Evolutionary conservation across 2,329 filamentous ascomycete species (phyloP).

Genomic region (Penicillium sp.): DNA sequence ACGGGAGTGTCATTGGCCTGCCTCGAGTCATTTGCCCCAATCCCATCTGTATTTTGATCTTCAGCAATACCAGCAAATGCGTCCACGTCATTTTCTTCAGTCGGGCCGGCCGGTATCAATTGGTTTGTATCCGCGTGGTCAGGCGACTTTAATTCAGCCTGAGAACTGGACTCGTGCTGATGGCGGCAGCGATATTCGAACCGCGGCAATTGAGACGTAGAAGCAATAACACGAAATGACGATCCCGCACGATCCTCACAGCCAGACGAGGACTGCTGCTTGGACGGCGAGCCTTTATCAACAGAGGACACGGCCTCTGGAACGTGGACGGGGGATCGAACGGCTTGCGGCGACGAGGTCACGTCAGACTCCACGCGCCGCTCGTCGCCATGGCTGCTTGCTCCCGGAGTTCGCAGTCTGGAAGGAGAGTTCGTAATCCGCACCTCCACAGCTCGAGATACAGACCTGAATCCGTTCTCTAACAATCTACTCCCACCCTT

Average conservation of each 20-base stretch:
- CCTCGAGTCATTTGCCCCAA: background rate
- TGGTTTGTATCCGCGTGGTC: background rate
- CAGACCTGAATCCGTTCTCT: too few relatives aligned
- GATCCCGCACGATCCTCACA: slow-evolving; percentile 7
- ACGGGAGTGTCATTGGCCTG: too few relatives aligned
- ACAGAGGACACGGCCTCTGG: too few relatives aligned
- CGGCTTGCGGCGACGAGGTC: too few relatives aligned
- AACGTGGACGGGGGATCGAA: too few relatives aligned
- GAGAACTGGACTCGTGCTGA: slow-evolving; percentile 6
- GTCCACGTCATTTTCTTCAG: background rate
- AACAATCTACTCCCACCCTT: too few relatives aligned
- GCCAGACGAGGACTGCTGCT: background rate
- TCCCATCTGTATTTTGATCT: background rate
- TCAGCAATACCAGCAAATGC: background rate
- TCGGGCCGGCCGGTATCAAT: background rate
- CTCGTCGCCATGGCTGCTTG: too few relatives aligned
- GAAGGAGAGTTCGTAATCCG: too few relatives aligned
- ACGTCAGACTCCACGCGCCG: too few relatives aligned
- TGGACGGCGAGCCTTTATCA: slow-evolving; percentile 1
- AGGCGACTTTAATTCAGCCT: slow-evolving; percentile 9
- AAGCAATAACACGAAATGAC: slow-evolving; percentile 33
- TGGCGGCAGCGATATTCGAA: slow-evolving; percentile 39
- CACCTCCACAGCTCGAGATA: too few relatives aligned
- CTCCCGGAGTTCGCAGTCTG: too few relatives aligned
- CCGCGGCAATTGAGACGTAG: slow-evolving; percentile 39